Conservation (phyloP, 2,329 filamentous ascomycete genomes). For the Beauveria australis region DNA sequence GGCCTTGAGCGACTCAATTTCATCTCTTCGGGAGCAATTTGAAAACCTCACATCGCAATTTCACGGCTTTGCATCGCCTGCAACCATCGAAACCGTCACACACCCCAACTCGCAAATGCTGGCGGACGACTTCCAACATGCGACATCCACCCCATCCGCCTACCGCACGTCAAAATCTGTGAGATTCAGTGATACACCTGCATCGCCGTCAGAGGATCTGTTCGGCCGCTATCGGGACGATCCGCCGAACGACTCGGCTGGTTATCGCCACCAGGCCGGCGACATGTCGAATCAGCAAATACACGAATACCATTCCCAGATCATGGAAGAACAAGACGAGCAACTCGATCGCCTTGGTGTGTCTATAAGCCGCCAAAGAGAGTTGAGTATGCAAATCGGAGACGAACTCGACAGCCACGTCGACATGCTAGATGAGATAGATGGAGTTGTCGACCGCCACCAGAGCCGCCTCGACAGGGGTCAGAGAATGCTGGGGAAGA, state of each 20-base stretch:
- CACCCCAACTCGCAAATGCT: slow-evolving; percentile 58
- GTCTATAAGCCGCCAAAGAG: slow-evolving; percentile 79
- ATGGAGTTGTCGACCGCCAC: slow-evolving; percentile 75
- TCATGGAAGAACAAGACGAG: slow-evolving; percentile 84
- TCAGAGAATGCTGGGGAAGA: slow-evolving; percentile 58
- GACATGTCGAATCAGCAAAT: slow-evolving; percentile 74
- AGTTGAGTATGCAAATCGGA: slow-evolving; percentile 91
- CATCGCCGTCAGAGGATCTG: slow-evolving; percentile 30
- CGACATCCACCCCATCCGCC: slow-evolving; percentile 34
- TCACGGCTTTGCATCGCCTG: slow-evolving; percentile 51
- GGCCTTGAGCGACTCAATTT: slow-evolving; percentile 54
- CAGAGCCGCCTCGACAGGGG: slow-evolving; percentile 68
- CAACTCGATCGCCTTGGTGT: slow-evolving; percentile 84
- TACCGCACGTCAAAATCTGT: slow-evolving; percentile 59
- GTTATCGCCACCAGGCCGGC: slow-evolving; percentile 52
- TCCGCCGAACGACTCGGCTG: slow-evolving; percentile 43
- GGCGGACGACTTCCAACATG: slow-evolving; percentile 55
- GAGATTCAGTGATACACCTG: slow-evolving; percentile 66
- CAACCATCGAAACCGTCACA: slow-evolving; percentile 42
- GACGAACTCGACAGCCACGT: slow-evolving; percentile 92
- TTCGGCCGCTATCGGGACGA: slow-evolving; percentile 63
- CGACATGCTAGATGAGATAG: slow-evolving; percentile 80
- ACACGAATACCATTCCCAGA: slow-evolving; percentile 71
- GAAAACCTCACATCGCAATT: slow-evolving; percentile 74
- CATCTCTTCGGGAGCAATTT: slow-evolving; percentile 64